Evolutionary conservation across 352 stramenopile genomes (phyloP).

Genomic region (Phytophthora pisi): DNA sequence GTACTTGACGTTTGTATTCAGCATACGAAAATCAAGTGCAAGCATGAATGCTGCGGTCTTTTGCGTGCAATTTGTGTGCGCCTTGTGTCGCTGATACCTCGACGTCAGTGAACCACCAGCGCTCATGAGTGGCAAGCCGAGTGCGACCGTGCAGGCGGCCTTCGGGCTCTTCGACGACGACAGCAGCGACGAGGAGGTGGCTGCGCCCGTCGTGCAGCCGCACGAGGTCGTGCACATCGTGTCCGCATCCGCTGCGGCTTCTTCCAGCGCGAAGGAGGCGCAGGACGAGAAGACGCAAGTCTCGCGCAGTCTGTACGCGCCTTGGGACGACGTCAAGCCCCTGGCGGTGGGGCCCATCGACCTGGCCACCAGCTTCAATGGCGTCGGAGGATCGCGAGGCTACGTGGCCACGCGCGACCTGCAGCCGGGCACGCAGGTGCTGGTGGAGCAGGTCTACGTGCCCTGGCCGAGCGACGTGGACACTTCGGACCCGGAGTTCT

Average conservation of each 20-base stretch:
- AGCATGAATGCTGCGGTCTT: not conserved
- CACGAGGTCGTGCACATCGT: conserved; percentile 34
- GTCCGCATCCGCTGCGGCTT: conserved; percentile 2
- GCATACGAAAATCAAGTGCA: not conserved
- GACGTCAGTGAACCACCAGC: conserved; percentile 14
- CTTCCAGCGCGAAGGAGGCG: conserved; percentile 6
- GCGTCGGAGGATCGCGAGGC: conserved; percentile 83
- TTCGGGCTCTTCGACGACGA: conserved; percentile 88
- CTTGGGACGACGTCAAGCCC: conserved; percentile 83
- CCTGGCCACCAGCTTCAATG: conserved; percentile 54
- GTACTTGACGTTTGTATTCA: conserved; percentile 14
- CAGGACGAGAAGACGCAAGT: conserved; percentile 5
- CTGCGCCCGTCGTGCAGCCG: conserved; percentile 14
- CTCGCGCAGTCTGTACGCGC: conserved; percentile 52
- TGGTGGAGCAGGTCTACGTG: conserved; percentile 91
- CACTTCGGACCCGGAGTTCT: conserved; percentile 77
- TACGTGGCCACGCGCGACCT: conserved; percentile 87
- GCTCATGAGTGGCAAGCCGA: conserved; percentile 36
- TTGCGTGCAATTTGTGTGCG: not conserved
- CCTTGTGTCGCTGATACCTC: not conserved
- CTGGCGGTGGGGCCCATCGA: conserved; percentile 85
- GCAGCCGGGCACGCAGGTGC: conserved; percentile 85
- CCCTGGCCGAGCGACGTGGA: conserved; percentile 90
- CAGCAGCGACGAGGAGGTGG: conserved; percentile 63
- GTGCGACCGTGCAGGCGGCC: conserved; percentile 63